Evolutionary conservation across 2,329 filamentous ascomycete species (phyloP).

Genomic region (Colletotrichum australisinense): DNA sequence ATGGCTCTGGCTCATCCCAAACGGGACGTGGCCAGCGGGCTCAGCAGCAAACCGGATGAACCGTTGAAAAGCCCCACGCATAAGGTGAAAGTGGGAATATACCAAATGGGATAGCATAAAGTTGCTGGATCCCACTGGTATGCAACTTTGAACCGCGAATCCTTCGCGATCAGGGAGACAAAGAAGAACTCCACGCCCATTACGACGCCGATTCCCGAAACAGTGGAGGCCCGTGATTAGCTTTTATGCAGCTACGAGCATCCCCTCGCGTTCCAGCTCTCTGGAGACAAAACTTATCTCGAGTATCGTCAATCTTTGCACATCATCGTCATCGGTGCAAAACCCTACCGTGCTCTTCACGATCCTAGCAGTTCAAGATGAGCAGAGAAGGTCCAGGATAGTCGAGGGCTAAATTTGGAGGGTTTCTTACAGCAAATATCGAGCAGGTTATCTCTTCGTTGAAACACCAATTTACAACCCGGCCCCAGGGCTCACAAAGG

Average conservation of each 20-base stretch:
- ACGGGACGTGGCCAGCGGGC: not conserved
- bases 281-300: not conserved
- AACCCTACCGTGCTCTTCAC: not conserved
- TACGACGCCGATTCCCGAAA: constrained; percentile 22
- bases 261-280: not conserved
- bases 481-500: not conserved
- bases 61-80: not conserved
- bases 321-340: not conserved
- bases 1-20: not conserved
- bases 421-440: not conserved
- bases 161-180: not conserved
- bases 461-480: not conserved
- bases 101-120: not conserved
- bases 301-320: not conserved
- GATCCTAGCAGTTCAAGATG: not conserved
- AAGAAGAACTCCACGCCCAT: not conserved
- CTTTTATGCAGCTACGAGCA: constrained; percentile 4
- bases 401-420: not conserved
- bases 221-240: constrained; percentile 7
- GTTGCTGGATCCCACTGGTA: not conserved
- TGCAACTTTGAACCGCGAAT: not conserved
- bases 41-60: not conserved
- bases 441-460: not conserved
- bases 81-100: not conserved
- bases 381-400: not conserved